Evolutionary conservation across 306 rosid species (phyloP), one percentile per base, ranked within the genome.

Genomic region (Canavalia gladiata): DNA sequence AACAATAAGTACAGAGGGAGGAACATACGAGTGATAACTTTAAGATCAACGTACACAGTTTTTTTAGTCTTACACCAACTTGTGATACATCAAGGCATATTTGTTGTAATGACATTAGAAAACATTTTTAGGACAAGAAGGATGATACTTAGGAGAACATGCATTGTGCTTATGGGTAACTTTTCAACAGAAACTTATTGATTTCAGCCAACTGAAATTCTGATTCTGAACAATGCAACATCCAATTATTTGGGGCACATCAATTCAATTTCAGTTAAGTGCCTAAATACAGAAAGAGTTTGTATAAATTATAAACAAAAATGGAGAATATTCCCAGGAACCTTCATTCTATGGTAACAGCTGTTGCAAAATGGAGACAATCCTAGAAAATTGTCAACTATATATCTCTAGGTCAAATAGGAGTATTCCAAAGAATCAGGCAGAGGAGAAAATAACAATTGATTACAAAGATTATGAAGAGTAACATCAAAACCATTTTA

Each of bases 401-500:
- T 28, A 65, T 18, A 18, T 18, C n/a, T 66, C 46, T 39, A 64
- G 39, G 34, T 34, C 41, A 28, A 18, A 66, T 42, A 57, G 51
- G 8, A 79, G 6, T 59, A 51, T 57, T 12, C 34, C 63, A 43
- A 33, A 10, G 25, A 34, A 33, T 35, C n/a, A 30, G n/a, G 59
- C 68, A 81, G 74, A 68, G 18, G 25, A 46, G 49, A 18, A 18
- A 18, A 18, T 18, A 18, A 18, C 25, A 18, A 18, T 18, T 18
- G 25, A 18, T 18, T 18, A 18, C 25, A 18, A 18, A 18, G 25
- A 18, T 18, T 18, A 18, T 18, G 25, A 18, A 18, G 25, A 18
- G 25, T 18, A 51, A 63, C 72, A 54, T 46, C 10, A 42, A 80
- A 54, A 47, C 3, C 41, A 37, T 37, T 37, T 2, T 37, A 90